These are phyloP conservation scores for Trifolium subterraneum DNA, from an alignment of 306 rosid genomes.

Conservation along the genomic window DNA sequence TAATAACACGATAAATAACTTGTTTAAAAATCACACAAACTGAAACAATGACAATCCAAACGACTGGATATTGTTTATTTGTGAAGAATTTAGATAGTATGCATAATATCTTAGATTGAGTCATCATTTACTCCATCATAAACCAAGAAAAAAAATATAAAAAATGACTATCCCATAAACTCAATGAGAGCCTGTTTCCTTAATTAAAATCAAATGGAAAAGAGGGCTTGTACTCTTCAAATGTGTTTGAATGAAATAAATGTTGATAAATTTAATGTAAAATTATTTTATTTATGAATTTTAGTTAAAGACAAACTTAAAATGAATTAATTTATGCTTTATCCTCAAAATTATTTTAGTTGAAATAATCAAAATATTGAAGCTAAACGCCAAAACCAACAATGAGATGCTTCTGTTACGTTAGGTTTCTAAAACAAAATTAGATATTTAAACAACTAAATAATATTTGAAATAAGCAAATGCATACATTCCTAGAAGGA, in stretches of 20 bases:
- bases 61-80: no score
- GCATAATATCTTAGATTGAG: no score
- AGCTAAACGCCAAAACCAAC: no score
- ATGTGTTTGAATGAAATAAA: background rate
- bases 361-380: background rate
- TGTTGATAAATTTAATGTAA: background rate
- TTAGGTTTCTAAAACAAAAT: no score
- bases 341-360: background rate
- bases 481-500: conserved; percentile 15
- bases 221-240: background rate
- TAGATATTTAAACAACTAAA: background rate
- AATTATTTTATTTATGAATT: background rate
- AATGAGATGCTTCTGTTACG: no score
- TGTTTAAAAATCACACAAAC: background rate
- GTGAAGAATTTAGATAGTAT: no score
- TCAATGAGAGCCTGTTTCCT: background rate
- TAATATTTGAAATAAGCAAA: conserved; percentile 25
- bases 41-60: no score
- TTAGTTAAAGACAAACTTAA: background rate
- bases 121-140: no score
- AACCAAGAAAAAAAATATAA: no score
- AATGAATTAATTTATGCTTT: background rate
- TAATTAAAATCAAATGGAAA: background rate
- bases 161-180: background rate
- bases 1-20: background rate